Conservation (phyloP, 257 asterid genomes). For the Datura wrightii region DNA sequence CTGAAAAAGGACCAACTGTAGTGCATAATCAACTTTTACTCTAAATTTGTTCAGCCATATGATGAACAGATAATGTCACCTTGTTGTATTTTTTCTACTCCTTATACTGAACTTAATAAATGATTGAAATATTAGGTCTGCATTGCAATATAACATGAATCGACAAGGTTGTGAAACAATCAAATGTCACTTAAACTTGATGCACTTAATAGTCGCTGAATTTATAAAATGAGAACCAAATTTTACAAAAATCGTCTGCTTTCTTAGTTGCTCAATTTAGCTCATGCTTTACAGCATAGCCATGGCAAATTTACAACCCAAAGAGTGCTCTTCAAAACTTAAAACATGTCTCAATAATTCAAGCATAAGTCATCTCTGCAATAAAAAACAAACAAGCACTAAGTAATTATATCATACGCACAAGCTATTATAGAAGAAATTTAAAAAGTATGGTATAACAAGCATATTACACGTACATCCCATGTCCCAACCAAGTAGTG, state of each 20-base stretch:
- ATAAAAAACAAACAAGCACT: background rate
- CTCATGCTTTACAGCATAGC: background rate
- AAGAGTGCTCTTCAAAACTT: background rate
- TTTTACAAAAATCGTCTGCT: background rate
- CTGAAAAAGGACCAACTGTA: background rate
- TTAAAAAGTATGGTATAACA: background rate
- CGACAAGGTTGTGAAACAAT: background rate
- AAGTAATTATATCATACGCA: background rate
- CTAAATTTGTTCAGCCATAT: constrained; percentile 26
- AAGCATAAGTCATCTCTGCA: background rate
- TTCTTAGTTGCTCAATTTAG: background rate
- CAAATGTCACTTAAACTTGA: background rate
- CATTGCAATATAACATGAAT: background rate
- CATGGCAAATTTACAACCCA: background rate
- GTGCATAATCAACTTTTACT: constrained; percentile 2
- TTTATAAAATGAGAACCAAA: constrained; percentile 15
- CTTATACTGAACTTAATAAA: background rate
- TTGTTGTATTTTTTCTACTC: background rate
- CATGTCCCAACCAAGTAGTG: background rate
- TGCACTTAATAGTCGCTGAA: constrained; percentile 13
- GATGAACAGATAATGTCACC: background rate
- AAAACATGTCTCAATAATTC: background rate
- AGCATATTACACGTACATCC: background rate
- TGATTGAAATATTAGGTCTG: background rate
- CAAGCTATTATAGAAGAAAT: background rate